Conservation (phyloP, 768 basidiomycete species). For the Mycena albidolilacea region DNA sequence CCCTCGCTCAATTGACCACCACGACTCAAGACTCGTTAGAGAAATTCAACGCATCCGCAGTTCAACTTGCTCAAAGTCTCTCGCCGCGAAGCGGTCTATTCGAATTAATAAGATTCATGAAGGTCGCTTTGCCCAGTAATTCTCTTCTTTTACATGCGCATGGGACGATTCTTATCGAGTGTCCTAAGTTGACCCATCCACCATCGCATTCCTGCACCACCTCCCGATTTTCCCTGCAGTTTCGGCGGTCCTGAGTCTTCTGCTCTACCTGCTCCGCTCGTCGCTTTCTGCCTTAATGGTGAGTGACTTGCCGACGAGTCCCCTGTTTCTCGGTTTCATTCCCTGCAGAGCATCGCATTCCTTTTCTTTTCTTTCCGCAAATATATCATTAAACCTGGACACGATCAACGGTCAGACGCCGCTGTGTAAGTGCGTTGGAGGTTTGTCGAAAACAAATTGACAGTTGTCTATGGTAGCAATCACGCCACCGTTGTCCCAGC, state of each 20-base stretch:
- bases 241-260: conserved; percentile 42
- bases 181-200: conserved; percentile 48
- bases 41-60: conserved; percentile 63
- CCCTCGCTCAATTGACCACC: conserved; percentile 54
- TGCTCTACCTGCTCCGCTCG: conserved; percentile 51
- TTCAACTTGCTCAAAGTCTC: conserved; percentile 50
- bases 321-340: conserved; percentile 21
- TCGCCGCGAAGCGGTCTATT: conserved; percentile 26
- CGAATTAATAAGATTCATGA: conserved; percentile 27
- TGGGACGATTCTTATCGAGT: conserved; percentile 1
- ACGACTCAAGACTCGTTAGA: conserved; percentile 60
- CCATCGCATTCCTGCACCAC: conserved; percentile 44
- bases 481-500: background rate
- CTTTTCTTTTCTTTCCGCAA: conserved; percentile 50
- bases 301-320: conserved; percentile 34
- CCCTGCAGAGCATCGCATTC: conserved; percentile 52
- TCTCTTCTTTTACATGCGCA: conserved; percentile 8
- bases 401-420: conserved; percentile 2
- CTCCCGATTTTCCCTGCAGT: conserved; percentile 48
- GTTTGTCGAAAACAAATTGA: background rate
- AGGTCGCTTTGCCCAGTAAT: conserved; percentile 34
- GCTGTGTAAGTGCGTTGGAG: conserved; percentile 8
- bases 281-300: conserved; percentile 61
- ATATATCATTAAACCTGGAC: conserved; percentile 34
- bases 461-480: background rate